Evolutionary conservation across 805 yeast species (phyloP), one percentile per base, ranked within the genome.

Genomic region (Spathaspora sp.): DNA sequence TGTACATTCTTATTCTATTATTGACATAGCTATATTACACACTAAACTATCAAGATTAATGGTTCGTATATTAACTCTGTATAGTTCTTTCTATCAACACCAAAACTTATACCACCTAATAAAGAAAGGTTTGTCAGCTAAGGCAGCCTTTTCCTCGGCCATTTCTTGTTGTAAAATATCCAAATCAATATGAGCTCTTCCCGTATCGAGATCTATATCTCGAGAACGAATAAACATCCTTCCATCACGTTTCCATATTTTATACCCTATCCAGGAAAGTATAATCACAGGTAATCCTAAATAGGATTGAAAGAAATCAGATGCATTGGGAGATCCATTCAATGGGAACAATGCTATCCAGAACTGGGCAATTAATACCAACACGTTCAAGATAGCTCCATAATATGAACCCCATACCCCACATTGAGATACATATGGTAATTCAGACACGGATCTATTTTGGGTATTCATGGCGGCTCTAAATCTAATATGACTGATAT

Each of bases 311-410:
- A 69, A 69, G 57, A 69, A 69, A 46, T 56, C 61, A 35, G 63
- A 57, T 9, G 73, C 73, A 52, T 49, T 63, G 43, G 73, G 67
- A 12, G 60, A 54, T 3, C 49, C 60, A n/a, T 78, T 82, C 48
- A 85, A 66, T 47, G 89, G 87, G 61, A 74, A 82, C 48, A 83
- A 65, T 8, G 87, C 85, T 47, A 83, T 78, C 85, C 87, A 84
- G 64, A 84, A 82, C 62, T 83, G 87, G 2, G 83, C 86, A 48
- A 78, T 66, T 23, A 83, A 59, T 29, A 83, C 76, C 51, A 83
- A 69, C 10, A 70, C 49, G 62, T 82, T 79, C 56, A 85, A 66
- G 11, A 71, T 48, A 12, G 79, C 62, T 6, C 82, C 85, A 60
- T 74, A 76, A 59, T 68, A 74, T 1, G 86, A 82, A 11, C 86